These are phyloP conservation scores for Porpolomopsis calyptriformis DNA, from an alignment of 768 basidiomycete genomes.

Conservation along the genomic window DNA sequence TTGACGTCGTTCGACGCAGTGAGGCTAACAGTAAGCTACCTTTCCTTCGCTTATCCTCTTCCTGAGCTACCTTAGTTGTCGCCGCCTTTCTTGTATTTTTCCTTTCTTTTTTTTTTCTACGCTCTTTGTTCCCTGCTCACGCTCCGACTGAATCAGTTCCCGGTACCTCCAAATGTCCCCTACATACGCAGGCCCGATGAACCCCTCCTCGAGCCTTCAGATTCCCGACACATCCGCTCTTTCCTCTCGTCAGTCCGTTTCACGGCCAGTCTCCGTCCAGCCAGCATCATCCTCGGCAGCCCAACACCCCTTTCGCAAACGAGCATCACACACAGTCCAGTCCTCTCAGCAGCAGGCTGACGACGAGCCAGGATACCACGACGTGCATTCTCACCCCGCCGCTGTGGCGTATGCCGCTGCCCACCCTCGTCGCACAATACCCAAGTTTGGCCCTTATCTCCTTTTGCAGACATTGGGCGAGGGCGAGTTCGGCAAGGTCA, in stretches of 20 bases:
- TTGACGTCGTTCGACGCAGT: conserved; percentile 1
- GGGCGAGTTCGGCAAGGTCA: conserved; percentile 98
- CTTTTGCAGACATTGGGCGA: conserved; percentile 94
- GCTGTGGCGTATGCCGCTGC: conserved; percentile 74
- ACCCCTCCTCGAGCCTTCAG: conserved; percentile 7
- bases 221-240: conserved; percentile 7
- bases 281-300: conserved; percentile 35
- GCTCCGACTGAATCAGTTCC: neutral
- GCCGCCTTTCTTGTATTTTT: neutral
- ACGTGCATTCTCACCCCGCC: conserved; percentile 78
- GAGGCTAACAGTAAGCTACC: neutral
- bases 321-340: conserved; percentile 64
- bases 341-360: conserved; percentile 31
- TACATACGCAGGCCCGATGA: conserved; percentile 1
- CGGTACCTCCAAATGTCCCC: neutral
- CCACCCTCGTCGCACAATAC: conserved; percentile 77
- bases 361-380: conserved; percentile 40
- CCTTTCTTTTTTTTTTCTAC: neutral
- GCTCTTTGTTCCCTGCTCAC: neutral
- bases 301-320: conserved; percentile 33
- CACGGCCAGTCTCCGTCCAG: conserved; percentile 54
- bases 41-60: neutral
- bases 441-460: conserved; percentile 92
- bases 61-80: neutral
- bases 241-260: conserved; percentile 12